Base-by-base conservation (phyloP, 163 green algal species). In the Smithsoniella earleae region DNA sequence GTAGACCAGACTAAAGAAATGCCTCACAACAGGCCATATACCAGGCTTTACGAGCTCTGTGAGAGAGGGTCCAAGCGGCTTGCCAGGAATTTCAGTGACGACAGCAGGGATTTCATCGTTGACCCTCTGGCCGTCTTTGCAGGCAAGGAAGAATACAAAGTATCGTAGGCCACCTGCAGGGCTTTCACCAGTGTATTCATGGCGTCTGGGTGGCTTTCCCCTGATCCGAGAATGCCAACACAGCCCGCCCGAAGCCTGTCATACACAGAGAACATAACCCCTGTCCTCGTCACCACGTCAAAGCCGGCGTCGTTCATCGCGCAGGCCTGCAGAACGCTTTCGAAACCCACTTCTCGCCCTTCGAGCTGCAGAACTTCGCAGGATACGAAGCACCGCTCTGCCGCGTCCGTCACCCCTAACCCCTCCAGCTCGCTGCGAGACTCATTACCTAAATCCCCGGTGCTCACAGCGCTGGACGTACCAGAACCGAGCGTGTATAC, bases 401-500 rank as follows among this genome's bases (percentile, higher is more conserved):
- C 3, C 20, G 28, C 46, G 46, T 36, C 52, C 30, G 22, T n/a
- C 36, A 3, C 69, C 45, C 16, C 18, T 13, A 13, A 8, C 34
- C 38, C 34, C 18, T 25, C 36, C 36, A 62, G 13, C 8, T 8
- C 10, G 63, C 22, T 46, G 0, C 8, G 22, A 22, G 20, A 30
- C 10, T 27, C 25, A 33, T 16, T 33, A 16, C 1, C n/a, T 30
- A 1, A 18, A 3, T 16, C 25, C 30, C 25, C n/a, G 25, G 58
- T 69, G 58, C 34, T 34, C 8, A 4, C 25, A 13, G 58, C 6
- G 58, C 30, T 43, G n/a, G 58, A 30, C 3, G n/a, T 49, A n/a
- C 31, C 74, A 3, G 43, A 33, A 20, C 63, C 73, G 49, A 78
- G 43, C 34, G 52, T 62, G 65, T 79, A 82, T 5, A 62, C 33